Base-by-base conservation (phyloP, 1,139 yeast species). In the Barnettozyma hawaiiensis region DNA sequence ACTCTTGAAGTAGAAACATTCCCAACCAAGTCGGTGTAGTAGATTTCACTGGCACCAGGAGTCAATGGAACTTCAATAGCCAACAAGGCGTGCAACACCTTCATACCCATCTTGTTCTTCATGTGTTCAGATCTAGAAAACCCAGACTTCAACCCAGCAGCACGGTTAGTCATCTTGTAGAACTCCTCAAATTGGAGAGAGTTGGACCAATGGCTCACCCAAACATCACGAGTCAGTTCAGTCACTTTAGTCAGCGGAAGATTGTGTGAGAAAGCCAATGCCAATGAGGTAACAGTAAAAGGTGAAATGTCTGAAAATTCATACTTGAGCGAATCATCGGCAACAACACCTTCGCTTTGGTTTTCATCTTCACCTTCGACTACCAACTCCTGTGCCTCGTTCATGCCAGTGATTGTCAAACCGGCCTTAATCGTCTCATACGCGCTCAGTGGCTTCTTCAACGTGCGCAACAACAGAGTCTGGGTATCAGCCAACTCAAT, bases 1-100 rank as follows among this genome's bases (percentile, higher is more conserved):
- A 74, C 66, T 48, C 71, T 70, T 46, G 85, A 84, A 6, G 97
- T 85, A 8, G 96, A 81, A n/a, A 92, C 96, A 65, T 86, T 85
- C 21, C 98, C 98, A 23, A 92, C 96, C 54, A 84, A 75, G 63
- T 92, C 98, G 19, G 87, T 81, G 60, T 70, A 86, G 67, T 85
- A 92, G 40, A 81, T 79, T 44, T 81, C 85, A 38, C 73, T 71
- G 7, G 76, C 65, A 42, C 69, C 70, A 19, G 64, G 62, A 18
- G 73, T 74, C 29, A 76, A 54, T 7, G 73, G 72, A 49, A 85
- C 68, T 49, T 78, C 81, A 49, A 87, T 59, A 31, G 75, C 77
- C 19, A 52, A 44, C 20, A 59, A 31, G n/a, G 47, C 62, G 31
- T 51, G 57, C 3, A 47, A 24, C 5, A 37, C 58, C 68, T 73